phyloP scores from a whole-genome alignment of 2,329 filamentous ascomycete species.

The Calonectria montana region DNA sequence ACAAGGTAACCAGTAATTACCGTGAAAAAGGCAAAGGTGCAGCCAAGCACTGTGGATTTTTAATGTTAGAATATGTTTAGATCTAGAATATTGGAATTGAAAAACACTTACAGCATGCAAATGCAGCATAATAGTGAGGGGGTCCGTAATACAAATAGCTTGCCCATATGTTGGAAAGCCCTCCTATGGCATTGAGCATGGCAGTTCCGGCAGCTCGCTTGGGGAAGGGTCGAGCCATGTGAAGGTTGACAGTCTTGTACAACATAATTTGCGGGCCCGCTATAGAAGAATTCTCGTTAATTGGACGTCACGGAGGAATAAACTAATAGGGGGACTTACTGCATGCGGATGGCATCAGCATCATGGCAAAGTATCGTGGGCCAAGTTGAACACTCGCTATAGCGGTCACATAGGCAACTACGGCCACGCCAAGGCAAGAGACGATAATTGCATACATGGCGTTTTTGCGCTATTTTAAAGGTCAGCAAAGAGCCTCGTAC shows the following conservation, averaged over 20 bases:
- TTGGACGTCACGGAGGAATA: neutral
- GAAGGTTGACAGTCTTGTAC: slow-evolving; percentile 55
- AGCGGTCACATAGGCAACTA: slow-evolving; percentile 52
- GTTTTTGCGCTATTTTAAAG: slow-evolving; percentile 42
- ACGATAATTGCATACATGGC: slow-evolving; percentile 50
- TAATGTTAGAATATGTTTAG: neutral
- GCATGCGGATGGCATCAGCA: slow-evolving; percentile 48
- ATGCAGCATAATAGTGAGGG: slow-evolving; percentile 55
- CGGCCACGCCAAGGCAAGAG: slow-evolving; percentile 46
- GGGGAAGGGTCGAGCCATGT: slow-evolving; percentile 53
- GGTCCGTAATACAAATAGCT: slow-evolving; percentile 50
- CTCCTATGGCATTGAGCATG: slow-evolving; percentile 52
- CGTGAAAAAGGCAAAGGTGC: neutral
- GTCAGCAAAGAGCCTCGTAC: neutral
- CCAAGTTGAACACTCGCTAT: slow-evolving; percentile 50
- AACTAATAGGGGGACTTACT: neutral
- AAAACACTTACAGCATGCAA: slow-evolving; percentile 38
- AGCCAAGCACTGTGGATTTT: neutral
- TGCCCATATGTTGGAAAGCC: slow-evolving; percentile 49
- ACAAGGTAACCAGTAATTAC: neutral
- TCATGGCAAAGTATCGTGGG: slow-evolving; percentile 56
- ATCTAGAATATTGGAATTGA: neutral
- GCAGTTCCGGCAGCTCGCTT: slow-evolving; percentile 56
- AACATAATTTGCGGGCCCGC: slow-evolving; percentile 54
- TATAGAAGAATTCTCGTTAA: neutral